These are phyloP conservation scores for Pseudodiploospora longispora DNA, from an alignment of 2,329 filamentous ascomycete genomes.

Conservation along the genomic window DNA sequence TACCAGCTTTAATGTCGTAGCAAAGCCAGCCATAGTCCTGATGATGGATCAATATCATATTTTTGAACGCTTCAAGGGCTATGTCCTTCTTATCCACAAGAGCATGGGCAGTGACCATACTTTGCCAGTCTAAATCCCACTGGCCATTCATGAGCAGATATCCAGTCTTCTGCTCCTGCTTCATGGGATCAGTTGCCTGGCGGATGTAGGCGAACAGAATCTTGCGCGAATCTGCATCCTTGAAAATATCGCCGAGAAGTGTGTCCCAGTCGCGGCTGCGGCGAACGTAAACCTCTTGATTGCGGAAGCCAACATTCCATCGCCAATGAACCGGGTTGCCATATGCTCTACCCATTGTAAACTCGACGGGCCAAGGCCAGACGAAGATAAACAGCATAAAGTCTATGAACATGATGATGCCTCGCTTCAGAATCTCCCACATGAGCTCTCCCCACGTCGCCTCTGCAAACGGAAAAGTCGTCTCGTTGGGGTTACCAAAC, in stretches of 20 bases:
- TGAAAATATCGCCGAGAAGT: slow-evolving; percentile 46
- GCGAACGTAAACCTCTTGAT: slow-evolving; percentile 73
- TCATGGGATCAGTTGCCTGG: slow-evolving; percentile 59
- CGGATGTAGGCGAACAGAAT: slow-evolving; percentile 55
- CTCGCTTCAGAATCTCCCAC: slow-evolving; percentile 51
- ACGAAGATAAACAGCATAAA: slow-evolving; percentile 60
- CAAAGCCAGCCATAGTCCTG: slow-evolving; percentile 59
- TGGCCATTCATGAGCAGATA: slow-evolving; percentile 77
- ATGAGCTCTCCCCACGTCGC: slow-evolving; percentile 49
- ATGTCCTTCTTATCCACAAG: slow-evolving; percentile 57
- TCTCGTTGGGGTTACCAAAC: slow-evolving; percentile 58
- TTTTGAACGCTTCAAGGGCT: slow-evolving; percentile 59
- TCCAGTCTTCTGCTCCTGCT: slow-evolving; percentile 71
- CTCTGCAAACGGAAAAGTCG: slow-evolving; percentile 52
- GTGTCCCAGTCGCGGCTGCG: slow-evolving; percentile 67
- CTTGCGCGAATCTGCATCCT: slow-evolving; percentile 42
- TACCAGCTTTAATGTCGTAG: slow-evolving; percentile 51
- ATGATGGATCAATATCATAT: slow-evolving; percentile 60
- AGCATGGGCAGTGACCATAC: slow-evolving; percentile 66
- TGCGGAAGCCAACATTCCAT: slow-evolving; percentile 64
- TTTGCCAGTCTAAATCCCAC: slow-evolving; percentile 81
- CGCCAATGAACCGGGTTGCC: slow-evolving; percentile 67
- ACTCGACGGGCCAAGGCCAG: slow-evolving; percentile 66
- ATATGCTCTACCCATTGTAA: slow-evolving; percentile 52
- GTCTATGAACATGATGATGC: slow-evolving; percentile 63